Conservation (phyloP, 2,329 filamentous ascomycete genomes). For the Colletotrichum paranaense region DNA sequence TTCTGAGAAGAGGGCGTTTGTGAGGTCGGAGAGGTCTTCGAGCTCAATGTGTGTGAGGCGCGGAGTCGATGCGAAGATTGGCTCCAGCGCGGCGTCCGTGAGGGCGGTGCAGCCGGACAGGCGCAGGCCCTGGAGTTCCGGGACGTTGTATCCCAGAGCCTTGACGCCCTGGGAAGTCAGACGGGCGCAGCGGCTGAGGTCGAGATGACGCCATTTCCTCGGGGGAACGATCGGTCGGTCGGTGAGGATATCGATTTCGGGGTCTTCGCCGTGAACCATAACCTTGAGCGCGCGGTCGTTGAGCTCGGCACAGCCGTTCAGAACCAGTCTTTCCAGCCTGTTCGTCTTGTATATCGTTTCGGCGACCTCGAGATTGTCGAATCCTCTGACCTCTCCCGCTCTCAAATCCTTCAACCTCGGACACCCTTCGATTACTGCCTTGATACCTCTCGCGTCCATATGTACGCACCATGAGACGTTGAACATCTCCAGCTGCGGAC, state of each 20-base stretch:
- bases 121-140: conserved; percentile 84
- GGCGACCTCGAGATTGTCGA: conserved; percentile 79
- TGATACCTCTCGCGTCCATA: conserved; percentile 82
- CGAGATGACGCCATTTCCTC: conserved; percentile 83
- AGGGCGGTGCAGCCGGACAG: conserved; percentile 82
- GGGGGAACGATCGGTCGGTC: conserved; percentile 80
- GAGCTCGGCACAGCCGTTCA: conserved; percentile 83
- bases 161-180: conserved; percentile 81
- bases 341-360: conserved; percentile 82
- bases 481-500: conserved; percentile 82
- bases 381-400: conserved; percentile 84
- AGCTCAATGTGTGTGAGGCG: conserved; percentile 87
- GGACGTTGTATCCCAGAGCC: conserved; percentile 78
- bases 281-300: conserved; percentile 78
- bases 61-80: conserved; percentile 80
- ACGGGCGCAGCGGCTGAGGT: conserved; percentile 81
- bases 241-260: conserved; percentile 84
- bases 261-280: conserved; percentile 80
- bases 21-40: conserved; percentile 84
- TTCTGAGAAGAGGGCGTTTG: conserved; percentile 77
- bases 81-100: conserved; percentile 77
- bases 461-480: conserved; percentile 95
- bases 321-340: conserved; percentile 81
- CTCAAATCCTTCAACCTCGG: conserved; percentile 80
- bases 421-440: conserved; percentile 78